Percentiles rank a stretch among this genome's conserved stretches.
Evolutionary conservation across 345 rosid species (phyloP).

Genomic region (Aquilaria malaccensis): DNA sequence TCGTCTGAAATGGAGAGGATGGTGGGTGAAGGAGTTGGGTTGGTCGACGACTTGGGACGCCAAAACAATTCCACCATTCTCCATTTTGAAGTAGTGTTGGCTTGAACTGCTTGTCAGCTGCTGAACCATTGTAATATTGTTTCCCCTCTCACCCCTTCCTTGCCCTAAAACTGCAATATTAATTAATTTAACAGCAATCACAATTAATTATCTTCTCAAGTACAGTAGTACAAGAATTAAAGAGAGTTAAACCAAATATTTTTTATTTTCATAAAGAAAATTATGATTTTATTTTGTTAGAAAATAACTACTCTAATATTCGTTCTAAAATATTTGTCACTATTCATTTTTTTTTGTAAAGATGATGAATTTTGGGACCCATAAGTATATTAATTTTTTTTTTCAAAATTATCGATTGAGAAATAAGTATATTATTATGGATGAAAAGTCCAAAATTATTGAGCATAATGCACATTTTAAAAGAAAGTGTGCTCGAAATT

Average conservation of each 20-base stretch:
- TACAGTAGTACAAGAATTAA: not conserved
- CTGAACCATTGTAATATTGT: slow-evolving; percentile 5
- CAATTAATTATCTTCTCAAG: not conserved
- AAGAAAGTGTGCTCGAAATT: too few relatives aligned
- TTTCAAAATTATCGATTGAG: too few relatives aligned
- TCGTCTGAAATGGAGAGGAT: slow-evolving; percentile 13
- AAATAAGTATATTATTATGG: too few relatives aligned
- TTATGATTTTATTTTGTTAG: too few relatives aligned
- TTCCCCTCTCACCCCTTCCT: slow-evolving; percentile 16
- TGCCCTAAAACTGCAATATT: slow-evolving; percentile 23
- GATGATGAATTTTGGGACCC: too few relatives aligned
- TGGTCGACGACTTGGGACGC: slow-evolving; percentile 11
- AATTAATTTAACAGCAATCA: not conserved
- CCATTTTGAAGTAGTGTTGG: slow-evolving; percentile 31
- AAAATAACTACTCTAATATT: too few relatives aligned
- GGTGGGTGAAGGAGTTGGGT: slow-evolving; percentile 14
- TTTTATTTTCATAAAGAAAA: not conserved
- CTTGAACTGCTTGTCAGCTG: slow-evolving; percentile 9
- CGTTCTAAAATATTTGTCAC: too few relatives aligned
- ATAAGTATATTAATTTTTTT: too few relatives aligned
- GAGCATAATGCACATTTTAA: too few relatives aligned
- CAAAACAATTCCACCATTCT: slow-evolving; percentile 32
- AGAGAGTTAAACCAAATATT: not conserved
- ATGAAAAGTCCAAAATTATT: too few relatives aligned
- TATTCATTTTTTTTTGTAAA: too few relatives aligned